These are phyloP conservation scores for Rhinocladiella mackenziei DNA, from an alignment of 2,329 filamentous ascomycete species.

Conservation along the genomic window DNA sequence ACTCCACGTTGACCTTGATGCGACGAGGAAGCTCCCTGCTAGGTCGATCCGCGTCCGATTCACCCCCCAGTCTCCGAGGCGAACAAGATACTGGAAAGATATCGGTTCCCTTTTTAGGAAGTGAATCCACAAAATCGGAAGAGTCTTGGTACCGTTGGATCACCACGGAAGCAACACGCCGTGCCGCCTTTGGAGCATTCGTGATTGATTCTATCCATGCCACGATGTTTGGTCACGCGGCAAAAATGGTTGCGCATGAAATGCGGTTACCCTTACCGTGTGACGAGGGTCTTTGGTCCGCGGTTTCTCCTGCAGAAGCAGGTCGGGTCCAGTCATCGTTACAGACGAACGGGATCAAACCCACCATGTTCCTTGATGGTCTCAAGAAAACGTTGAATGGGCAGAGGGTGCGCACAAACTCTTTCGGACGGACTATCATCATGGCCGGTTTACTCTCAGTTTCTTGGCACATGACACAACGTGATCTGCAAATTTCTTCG, in stretches of 20 bases:
- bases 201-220: conserved; percentile 93
- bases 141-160: conserved; percentile 98
- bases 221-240: conserved; percentile 96
- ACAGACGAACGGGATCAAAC: conserved; percentile 74
- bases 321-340: conserved; percentile 76
- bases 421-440: conserved; percentile 85
- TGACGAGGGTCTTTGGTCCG: conserved; percentile 88
- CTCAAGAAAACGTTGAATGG: conserved; percentile 83
- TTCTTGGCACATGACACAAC: conserved; percentile 96
- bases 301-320: conserved; percentile 81
- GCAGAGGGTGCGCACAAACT: conserved; percentile 83
- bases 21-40: conserved; percentile 86
- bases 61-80: conserved; percentile 70
- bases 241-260: conserved; percentile 94
- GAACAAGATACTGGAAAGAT: conserved; percentile 44
- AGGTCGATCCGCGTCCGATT: conserved; percentile 77
- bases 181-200: conserved; percentile 90
- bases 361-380: conserved; percentile 82
- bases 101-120: conserved; percentile 45
- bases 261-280: conserved; percentile 88
- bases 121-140: conserved; percentile 62
- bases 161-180: conserved; percentile 81
- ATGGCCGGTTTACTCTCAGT: conserved; percentile 93
- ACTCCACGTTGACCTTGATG: conserved; percentile 93
- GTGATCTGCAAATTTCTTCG: conserved; percentile 86